Conservation (phyloP, 305 asterid genomes). For the Rubia occidens region DNA sequence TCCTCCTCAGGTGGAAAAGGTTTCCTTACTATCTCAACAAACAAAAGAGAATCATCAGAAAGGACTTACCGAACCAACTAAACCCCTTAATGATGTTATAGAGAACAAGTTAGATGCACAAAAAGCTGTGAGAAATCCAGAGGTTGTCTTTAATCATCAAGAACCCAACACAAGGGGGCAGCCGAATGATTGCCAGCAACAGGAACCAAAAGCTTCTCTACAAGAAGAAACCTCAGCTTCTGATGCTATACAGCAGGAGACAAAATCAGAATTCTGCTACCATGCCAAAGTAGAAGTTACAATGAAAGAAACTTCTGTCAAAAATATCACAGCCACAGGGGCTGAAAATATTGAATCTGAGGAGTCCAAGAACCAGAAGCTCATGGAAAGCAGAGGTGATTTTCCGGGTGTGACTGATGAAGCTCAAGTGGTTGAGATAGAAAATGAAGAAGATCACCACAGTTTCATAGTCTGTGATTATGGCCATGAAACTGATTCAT, state of each 20-base stretch:
- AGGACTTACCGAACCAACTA: slow-evolving; percentile 2
- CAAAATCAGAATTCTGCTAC: slow-evolving; percentile 19
- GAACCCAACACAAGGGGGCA: slow-evolving; percentile 13
- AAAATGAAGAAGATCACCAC: slow-evolving; percentile 24
- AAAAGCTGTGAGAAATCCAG: slow-evolving; percentile 16
- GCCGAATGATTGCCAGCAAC: slow-evolving; percentile 14
- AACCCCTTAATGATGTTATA: neutral
- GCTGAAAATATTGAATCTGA: slow-evolving; percentile 14
- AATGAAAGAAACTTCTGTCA: slow-evolving; percentile 15
- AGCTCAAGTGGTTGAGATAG: slow-evolving; percentile 22
- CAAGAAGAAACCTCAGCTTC: slow-evolving; percentile 24
- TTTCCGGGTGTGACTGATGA: slow-evolving; percentile 18
- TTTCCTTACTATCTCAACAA: slow-evolving; percentile 4
- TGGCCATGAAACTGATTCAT: slow-evolving; percentile 42
- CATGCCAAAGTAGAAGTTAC: slow-evolving; percentile 13
- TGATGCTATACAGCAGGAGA: slow-evolving; percentile 22
- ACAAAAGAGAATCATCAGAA: slow-evolving; percentile 13
- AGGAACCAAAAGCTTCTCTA: slow-evolving; percentile 15
- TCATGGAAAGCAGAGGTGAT: slow-evolving; percentile 20
- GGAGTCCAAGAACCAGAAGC: slow-evolving; percentile 19
- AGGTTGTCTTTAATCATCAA: slow-evolving; percentile 14
- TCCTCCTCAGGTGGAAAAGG: slow-evolving; percentile 14
- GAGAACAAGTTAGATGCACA: slow-evolving; percentile 19
- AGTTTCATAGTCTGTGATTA: slow-evolving; percentile 29
- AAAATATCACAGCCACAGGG: slow-evolving; percentile 11